Conservation (phyloP, 345 rosid species). For the Cardamine resedifolia region DNA sequence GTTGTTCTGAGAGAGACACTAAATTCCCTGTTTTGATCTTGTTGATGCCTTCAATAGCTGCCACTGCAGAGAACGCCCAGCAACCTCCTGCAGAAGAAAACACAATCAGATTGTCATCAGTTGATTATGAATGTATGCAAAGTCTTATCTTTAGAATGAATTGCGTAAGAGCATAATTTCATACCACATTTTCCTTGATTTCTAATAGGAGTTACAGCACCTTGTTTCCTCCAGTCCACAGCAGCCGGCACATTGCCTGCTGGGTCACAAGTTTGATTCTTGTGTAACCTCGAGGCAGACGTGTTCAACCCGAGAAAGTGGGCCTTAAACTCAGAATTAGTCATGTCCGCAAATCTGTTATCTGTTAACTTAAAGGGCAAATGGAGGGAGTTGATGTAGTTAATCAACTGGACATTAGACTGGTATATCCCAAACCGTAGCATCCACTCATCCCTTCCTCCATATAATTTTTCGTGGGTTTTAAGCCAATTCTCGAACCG, state of each 20-base stretch:
- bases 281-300: neutral
- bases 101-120: no score
- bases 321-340: conserved; percentile 65
- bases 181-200: conserved; percentile 90
- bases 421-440: conserved; percentile 66
- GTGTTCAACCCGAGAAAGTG: conserved; percentile 47
- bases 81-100: conserved; percentile 62
- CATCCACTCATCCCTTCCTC: conserved; percentile 47
- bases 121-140: conserved; percentile 8
- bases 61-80: conserved; percentile 95
- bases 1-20: conserved; percentile 75
- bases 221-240: conserved; percentile 82
- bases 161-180: conserved; percentile 5
- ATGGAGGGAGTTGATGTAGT: conserved; percentile 61
- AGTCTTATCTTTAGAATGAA: conserved; percentile 8
- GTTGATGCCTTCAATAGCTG: conserved; percentile 83
- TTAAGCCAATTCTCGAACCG: conserved; percentile 63
- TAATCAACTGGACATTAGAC: conserved; percentile 57
- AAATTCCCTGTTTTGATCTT: conserved; percentile 64
- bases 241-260: conserved; percentile 31
- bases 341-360: conserved; percentile 80
- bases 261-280: neutral
- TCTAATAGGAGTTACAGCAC: conserved; percentile 78
- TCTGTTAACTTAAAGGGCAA: conserved; percentile 65
- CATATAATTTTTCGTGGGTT: conserved; percentile 40